Evolutionary conservation across 192 early-diverging fungal species (phyloP).

Genomic region (Gonapodya prolifera): DNA sequence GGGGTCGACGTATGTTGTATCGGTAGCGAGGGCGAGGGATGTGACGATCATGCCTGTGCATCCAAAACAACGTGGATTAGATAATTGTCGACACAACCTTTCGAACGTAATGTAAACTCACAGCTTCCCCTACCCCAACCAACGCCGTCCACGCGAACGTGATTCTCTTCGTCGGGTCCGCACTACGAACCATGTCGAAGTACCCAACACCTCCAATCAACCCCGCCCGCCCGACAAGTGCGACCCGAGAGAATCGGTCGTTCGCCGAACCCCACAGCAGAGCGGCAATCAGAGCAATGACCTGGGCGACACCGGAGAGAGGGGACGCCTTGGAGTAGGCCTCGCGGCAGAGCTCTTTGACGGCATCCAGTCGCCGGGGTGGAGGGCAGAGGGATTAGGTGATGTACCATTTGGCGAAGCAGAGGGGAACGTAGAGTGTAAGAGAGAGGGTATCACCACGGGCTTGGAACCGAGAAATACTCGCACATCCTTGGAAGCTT

Average conservation of each 20-base stretch:
- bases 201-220: conserved; percentile 35
- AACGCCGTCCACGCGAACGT: conserved; percentile 15
- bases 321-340: conserved; percentile 27
- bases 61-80: no score
- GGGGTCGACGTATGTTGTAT: conserved; percentile 22
- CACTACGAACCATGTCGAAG: conserved; percentile 29
- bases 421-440: conserved; percentile 52
- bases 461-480: conserved; percentile 46
- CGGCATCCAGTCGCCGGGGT: conserved; percentile 13
- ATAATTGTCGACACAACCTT: neutral
- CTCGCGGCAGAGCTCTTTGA: conserved; percentile 21
- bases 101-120: neutral
- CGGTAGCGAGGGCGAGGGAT: conserved; percentile 47
- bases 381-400: conserved; percentile 33
- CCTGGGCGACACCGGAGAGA: conserved; percentile 45
- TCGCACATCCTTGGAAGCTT: conserved; percentile 40
- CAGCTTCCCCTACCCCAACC: conserved; percentile 35
- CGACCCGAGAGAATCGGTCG: conserved; percentile 5
- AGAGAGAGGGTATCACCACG: conserved; percentile 61
- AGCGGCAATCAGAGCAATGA: conserved; percentile 46
- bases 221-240: conserved; percentile 20
- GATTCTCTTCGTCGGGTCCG: conserved; percentile 24
- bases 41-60: conserved; percentile 55
- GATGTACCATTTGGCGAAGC: conserved; percentile 45
- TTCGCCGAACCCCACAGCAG: conserved; percentile 24